Evolutionary conservation across 306 rosid genomes (phyloP), one percentile per base, ranked within the genome.

Genomic region (Fragaria vesca): DNA sequence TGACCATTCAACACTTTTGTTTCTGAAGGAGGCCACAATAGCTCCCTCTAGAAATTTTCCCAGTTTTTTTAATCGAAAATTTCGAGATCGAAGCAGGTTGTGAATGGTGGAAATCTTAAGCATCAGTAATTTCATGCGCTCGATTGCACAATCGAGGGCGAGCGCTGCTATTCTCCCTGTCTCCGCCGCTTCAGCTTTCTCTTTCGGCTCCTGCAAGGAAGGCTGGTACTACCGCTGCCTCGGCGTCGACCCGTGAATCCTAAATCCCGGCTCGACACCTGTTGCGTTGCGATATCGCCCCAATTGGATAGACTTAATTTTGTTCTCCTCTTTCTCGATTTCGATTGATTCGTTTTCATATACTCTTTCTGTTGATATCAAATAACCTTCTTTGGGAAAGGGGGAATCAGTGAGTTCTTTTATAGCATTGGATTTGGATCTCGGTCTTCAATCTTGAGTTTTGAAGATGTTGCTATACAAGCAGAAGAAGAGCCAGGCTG

Each of bases 201-300:
- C 92, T 8, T 95, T 95, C 73, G 99, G 91, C 28, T 93, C 99
- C 47, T 95, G 97, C 97, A 95, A 89, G 80, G 90, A 91, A 75
- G 97, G 89, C 86, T 95, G 99, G 99, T 95, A 95, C 90, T 95
- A 82, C 88, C 99, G 99, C 90, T 95, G 99, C 97, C 80, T 91
- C 38, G 99, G 99, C 78, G 81, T 93, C 76, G 99, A 93, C 94
- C 97, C 99, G 11, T 66, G 70, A 65, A 21, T 60, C 8, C 6
- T 36, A 38, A 5, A 38, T 38, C 42, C 40, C 26, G 26, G 26
- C 26, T 5, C 40, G 6, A 30, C 32, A 36, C 38, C 38, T 36
- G 38, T 36, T 36, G 42, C 43, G 43, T 40, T 40, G 43, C 43
- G 43, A 7, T 42, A 5, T 42, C 42, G 5, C 8, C 46, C 46